These are phyloP conservation scores for Wallacemonas sp. DNA, from an alignment of 208 protist species.

Conservation along the genomic window DNA sequence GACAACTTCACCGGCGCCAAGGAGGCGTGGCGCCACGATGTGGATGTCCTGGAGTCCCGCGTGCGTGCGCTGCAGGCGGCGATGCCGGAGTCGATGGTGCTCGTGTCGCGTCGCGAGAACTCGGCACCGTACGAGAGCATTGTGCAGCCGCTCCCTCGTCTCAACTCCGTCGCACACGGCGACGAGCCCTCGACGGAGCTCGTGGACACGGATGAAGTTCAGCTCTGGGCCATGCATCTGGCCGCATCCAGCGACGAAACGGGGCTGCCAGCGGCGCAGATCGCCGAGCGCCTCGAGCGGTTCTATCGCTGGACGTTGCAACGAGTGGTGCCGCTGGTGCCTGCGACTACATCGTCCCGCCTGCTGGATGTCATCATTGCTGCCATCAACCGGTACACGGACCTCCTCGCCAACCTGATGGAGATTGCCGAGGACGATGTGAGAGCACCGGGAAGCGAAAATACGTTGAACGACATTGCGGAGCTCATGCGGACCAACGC, in stretches of 20 bases:
- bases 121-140: slow-evolving; percentile 5
- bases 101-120: slow-evolving; percentile 13
- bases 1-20: slow-evolving; percentile 53
- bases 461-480: not conserved
- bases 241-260: slow-evolving; percentile 21
- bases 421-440: not conserved
- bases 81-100: slow-evolving; percentile 23
- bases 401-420: slow-evolving; percentile 9
- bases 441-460: not conserved
- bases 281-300: slow-evolving; percentile 28
- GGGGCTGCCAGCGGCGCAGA: not conserved
- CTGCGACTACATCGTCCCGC: slow-evolving; percentile 26
- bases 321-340: slow-evolving; percentile 36
- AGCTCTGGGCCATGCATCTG: slow-evolving; percentile 34
- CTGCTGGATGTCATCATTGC: slow-evolving; percentile 43
- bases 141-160: not conserved
- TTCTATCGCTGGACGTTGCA: slow-evolving; percentile 49
- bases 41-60: slow-evolving; percentile 59
- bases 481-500: too few relatives aligned
- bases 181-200: not conserved
- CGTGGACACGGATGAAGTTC: slow-evolving; percentile 10
- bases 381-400: slow-evolving; percentile 30
- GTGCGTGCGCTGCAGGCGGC: slow-evolving; percentile 43
- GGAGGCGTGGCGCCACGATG: slow-evolving; percentile 53
- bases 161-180: too few relatives aligned